Evolutionary conservation across 345 rosid genomes (phyloP), one percentile per base, ranked within the genome.

Genomic region (Clarkia xantiana): DNA sequence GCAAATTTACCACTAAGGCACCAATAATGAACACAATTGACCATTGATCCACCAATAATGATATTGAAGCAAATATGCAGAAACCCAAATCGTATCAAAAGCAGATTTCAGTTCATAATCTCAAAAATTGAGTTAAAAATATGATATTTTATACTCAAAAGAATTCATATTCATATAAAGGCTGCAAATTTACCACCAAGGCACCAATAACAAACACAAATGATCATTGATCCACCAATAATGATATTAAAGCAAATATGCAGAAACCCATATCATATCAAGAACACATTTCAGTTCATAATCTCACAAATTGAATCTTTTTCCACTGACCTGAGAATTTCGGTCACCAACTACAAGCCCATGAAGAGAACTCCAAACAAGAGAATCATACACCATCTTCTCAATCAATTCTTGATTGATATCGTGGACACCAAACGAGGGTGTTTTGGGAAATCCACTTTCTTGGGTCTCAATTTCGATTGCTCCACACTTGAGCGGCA

Each of bases 291-390:
- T 12, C 10, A 40, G 17, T 14, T 3, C 9, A 34, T 14, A 12
- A 25, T 18, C 12, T 51, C 44, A 12, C 3, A 39, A 39, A 18
- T 9, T 13, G 6, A 14, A 11, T 19, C 19, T 13, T 20, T 47
- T 52, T 12, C 0, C 52, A 57, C 53, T 12, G 15, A 84, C 98
- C 82, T 80, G 71, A 56, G 64, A 61, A 65, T 55, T 69, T 61
- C 67, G 78, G 73, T 93, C 95, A 46, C 94, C 99, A 22, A 82
- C 94, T 57, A 91, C 77, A 63, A 93, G 88, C 9, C 99, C 99
- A 51, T 82, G 82, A 64, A 87, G 95, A 56, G 99, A 84, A 66
- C 81, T 60, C 99, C 99, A 87, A 49, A 93, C 99, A 54, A 91
- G 95, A 68, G 94, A 87, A 74, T 93, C 99, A 49, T 67, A 78